A percentile compares a stretch with the other conserved stretches of the same genome.
Conservation (phyloP, 345 rosid species). For the Aurinia saxatilis region DNA sequence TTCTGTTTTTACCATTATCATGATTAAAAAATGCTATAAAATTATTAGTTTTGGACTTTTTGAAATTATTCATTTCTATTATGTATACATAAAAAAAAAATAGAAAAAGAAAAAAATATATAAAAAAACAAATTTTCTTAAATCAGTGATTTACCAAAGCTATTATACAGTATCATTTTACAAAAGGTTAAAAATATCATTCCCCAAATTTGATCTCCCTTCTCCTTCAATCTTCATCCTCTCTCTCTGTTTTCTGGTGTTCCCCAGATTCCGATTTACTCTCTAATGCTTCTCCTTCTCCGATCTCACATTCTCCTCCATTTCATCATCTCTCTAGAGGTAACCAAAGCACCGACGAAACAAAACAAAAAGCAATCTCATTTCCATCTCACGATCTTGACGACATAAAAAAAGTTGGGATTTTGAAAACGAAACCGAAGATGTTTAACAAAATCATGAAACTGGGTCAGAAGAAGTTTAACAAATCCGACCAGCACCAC, state of each 20-base stretch:
- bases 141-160: background rate
- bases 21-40: too few relatives aligned
- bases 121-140: too few relatives aligned
- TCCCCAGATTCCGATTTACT: background rate
- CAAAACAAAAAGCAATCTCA: background rate
- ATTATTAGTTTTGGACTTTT: too few relatives aligned
- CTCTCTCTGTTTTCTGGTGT: conserved; percentile 8
- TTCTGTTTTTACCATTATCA: too few relatives aligned
- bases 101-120: background rate
- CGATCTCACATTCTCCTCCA: background rate
- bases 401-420: background rate
- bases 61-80: too few relatives aligned
- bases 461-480: conserved; percentile 32
- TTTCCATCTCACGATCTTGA: background rate
- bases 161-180: too few relatives aligned
- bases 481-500: conserved; percentile 33
- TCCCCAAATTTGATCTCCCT: conserved; percentile 12
- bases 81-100: too few relatives aligned
- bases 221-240: conserved; percentile 2
- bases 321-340: conserved; percentile 4
- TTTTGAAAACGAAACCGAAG: conserved; percentile 12
- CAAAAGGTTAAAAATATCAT: conserved; percentile 9
- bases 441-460: conserved; percentile 35
- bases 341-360: background rate
- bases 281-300: conserved; percentile 19